Conservation (phyloP, 2,329 filamentous ascomycete genomes). For the Boeremia lycopersici region DNA sequence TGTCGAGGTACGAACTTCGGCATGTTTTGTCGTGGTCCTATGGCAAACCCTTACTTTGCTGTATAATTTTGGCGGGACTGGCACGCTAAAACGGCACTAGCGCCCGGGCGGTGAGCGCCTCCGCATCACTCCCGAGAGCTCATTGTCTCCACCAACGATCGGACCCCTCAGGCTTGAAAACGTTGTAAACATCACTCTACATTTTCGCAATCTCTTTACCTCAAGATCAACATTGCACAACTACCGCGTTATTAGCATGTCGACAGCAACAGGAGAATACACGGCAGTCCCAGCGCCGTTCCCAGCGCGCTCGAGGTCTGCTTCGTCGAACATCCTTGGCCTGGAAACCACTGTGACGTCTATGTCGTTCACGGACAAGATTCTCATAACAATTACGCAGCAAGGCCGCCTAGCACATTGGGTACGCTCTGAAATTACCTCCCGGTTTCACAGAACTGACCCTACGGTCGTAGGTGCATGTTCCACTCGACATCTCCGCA, state of each 20-base stretch:
- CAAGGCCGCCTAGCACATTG: conserved; percentile 87
- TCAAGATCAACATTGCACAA: neutral
- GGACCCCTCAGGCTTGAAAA: neutral
- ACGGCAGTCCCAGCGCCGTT: conserved; percentile 59
- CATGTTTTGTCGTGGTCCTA: conserved; percentile 28
- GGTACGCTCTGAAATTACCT: conserved; percentile 61
- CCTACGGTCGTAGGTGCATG: conserved; percentile 67
- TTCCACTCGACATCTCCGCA: conserved; percentile 73
- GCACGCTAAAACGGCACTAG: conserved; percentile 2
- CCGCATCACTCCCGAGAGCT: conserved; percentile 18
- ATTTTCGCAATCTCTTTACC: neutral
- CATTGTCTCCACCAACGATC: conserved; percentile 1
- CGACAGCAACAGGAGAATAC: conserved; percentile 23
- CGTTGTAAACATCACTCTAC: neutral
- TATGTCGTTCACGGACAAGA: conserved; percentile 84
- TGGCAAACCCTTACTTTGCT: conserved; percentile 4
- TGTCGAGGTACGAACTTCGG: conserved; percentile 58
- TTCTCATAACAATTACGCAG: conserved; percentile 88
- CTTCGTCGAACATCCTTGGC: conserved; percentile 67
- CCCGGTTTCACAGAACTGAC: conserved; percentile 5
- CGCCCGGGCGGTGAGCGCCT: conserved; percentile 23
- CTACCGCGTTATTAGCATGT: conserved; percentile 5
- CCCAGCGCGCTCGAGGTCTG: conserved; percentile 65
- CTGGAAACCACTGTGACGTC: conserved; percentile 73
- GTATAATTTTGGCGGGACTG: conserved; percentile 43